Base-by-base conservation (phyloP, 805 yeast genomes). In the Nakazawaea sp. region DNA sequence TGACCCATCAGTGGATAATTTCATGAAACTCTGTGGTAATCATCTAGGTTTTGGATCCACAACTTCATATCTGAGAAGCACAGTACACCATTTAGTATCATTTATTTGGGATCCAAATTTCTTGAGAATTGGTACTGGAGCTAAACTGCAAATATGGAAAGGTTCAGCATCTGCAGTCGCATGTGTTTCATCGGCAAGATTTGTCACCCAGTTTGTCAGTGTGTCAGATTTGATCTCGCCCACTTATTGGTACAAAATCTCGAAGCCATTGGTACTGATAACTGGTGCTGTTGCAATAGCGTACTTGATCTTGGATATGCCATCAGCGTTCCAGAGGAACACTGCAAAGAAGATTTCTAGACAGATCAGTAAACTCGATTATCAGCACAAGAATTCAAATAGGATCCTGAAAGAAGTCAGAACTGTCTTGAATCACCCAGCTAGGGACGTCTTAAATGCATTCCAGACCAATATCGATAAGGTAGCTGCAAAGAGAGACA, bases 311-410 rank as follows among this genome's bases (percentile, higher is more conserved):
- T 66, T 69, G 42, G 97, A 92, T 56, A 75, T 94, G 11, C 97
- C 97, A 2, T 75, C 81, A 48, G 95, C 97, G 0, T 76, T 86
- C 48, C 94, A 96, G 15, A 67, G 87, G 46, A 88, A 88, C 41
- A 70, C 87, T 41, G 87, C 92, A 0, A 66, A 70, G 33, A 86
- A 83, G 56, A 72, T 90, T 46, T 73, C 72, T 44, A 52, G 52
- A 5, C 82, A 81, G 49, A 64, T 92, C 24, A 66, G 66, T 29
- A 73, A 71, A 12, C 58, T 78, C 47, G 96, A 89, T 43, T 92
- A 88, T 50, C 78, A 84, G 10, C 92, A 83, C 47, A 49, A 66
- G 31, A 90, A 89, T 53, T 78, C 96, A 1, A 72, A 70, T 33
- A 69, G 98, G 43, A 73, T 92, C 6, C 68, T 95, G 0, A 77